phyloP scores from a whole-genome alignment of 345 rosid species.

The Eucalyptus erythrocorys region DNA sequence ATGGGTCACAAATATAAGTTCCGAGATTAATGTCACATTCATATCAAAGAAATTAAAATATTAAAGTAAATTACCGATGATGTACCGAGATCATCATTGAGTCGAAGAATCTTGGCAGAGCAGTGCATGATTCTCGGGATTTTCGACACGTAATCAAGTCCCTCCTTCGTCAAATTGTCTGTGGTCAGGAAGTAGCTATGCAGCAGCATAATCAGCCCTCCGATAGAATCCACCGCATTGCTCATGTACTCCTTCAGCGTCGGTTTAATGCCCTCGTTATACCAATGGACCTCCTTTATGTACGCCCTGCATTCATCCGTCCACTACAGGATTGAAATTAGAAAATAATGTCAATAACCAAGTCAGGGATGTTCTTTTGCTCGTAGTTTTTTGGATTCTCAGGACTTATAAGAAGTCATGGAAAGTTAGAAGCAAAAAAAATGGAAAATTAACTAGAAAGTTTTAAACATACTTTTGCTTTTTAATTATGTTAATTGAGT shows the following conservation, averaged over 20 bases:
- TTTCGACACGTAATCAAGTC: not conserved
- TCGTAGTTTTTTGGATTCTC: not conserved
- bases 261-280: not conserved
- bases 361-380: not conserved
- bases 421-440: not conserved
- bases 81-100: slow-evolving; percentile 1
- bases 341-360: not conserved
- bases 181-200: not conserved
- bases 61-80: not conserved
- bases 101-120: not conserved
- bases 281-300: slow-evolving; percentile 3
- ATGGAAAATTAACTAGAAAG: no score
- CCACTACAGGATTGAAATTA: not conserved
- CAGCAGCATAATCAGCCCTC: not conserved
- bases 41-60: not conserved
- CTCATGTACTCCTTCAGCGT: not conserved
- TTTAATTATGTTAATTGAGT: no score
- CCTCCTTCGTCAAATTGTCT: not conserved
- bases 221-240: not conserved
- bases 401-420: not conserved
- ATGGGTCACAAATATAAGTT: not conserved
- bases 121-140: not conserved
- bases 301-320: not conserved
- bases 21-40: not conserved
- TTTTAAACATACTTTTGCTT: fast-evolving